Evolutionary conservation across 306 rosid species (phyloP).

Genomic region (Pyrus communis): DNA sequence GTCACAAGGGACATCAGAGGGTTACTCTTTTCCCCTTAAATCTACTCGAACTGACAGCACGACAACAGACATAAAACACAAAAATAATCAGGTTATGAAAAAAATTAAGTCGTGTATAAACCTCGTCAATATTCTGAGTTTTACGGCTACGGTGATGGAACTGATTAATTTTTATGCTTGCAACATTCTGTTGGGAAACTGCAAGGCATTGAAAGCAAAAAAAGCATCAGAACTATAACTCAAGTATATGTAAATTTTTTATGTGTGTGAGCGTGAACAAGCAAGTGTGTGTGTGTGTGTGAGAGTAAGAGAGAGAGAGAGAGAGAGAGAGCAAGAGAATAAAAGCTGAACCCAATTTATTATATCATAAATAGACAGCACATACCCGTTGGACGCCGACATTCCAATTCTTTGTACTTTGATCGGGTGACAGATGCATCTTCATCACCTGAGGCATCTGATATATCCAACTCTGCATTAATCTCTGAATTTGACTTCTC

Average conservation of each 20-base stretch:
- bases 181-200: slow-evolving; percentile 67
- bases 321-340: neutral
- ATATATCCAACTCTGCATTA: slow-evolving; percentile 84
- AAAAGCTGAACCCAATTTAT: neutral
- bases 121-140: slow-evolving; percentile 93
- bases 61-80: slow-evolving; percentile 15
- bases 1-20: neutral
- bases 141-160: slow-evolving; percentile 79
- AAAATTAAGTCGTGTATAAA: slow-evolving; percentile 19
- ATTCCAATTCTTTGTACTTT: slow-evolving; percentile 59
- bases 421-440: slow-evolving; percentile 49
- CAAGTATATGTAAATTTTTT: neutral
- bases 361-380: slow-evolving; percentile 10
- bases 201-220: slow-evolving; percentile 23
- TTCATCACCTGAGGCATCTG: slow-evolving; percentile 95
- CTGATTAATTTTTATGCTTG: slow-evolving; percentile 61
- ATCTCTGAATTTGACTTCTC: slow-evolving; percentile 96
- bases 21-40: neutral
- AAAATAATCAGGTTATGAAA: slow-evolving; percentile 7
- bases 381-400: slow-evolving; percentile 47
- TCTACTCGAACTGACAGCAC: neutral
- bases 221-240: slow-evolving; percentile 14
- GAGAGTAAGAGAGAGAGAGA: neutral
- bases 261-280: neutral
- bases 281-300: neutral